Conservation (phyloP, 768 basidiomycete genomes). For the Pleurotus ostreatus region DNA sequence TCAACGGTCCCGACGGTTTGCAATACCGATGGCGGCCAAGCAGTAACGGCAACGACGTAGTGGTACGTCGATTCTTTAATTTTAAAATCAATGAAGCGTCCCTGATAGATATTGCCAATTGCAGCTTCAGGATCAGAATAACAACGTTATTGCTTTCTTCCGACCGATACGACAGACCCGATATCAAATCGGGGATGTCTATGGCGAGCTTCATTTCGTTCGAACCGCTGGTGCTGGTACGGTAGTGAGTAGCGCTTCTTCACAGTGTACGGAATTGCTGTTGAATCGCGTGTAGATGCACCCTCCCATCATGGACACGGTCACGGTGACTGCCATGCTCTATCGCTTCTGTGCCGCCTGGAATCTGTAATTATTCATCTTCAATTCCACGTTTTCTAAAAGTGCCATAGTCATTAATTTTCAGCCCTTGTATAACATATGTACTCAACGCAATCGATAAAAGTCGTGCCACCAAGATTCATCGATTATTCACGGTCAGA, state of each 20-base stretch:
- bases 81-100: conserved; percentile 12
- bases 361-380: conserved; percentile 33
- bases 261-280: conserved; percentile 10
- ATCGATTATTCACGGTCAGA: neutral
- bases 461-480: neutral
- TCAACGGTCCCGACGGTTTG: conserved; percentile 80
- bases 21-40: conserved; percentile 80
- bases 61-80: conserved; percentile 38
- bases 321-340: conserved; percentile 81
- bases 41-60: conserved; percentile 49
- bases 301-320: conserved; percentile 87
- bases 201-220: conserved; percentile 81
- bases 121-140: conserved; percentile 71
- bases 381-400: neutral
- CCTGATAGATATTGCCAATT: conserved; percentile 17
- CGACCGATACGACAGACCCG: conserved; percentile 73
- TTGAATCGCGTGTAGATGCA: conserved; percentile 52
- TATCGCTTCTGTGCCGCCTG: conserved; percentile 70
- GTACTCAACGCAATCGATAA: conserved; percentile 1
- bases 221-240: conserved; percentile 77
- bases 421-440: conserved; percentile 10
- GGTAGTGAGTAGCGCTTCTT: conserved; percentile 50
- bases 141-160: conserved; percentile 74
- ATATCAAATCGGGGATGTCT: conserved; percentile 84
- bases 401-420: neutral